Conservation (phyloP, 345 rosid genomes). For the Euphorbia peplus region DNA sequence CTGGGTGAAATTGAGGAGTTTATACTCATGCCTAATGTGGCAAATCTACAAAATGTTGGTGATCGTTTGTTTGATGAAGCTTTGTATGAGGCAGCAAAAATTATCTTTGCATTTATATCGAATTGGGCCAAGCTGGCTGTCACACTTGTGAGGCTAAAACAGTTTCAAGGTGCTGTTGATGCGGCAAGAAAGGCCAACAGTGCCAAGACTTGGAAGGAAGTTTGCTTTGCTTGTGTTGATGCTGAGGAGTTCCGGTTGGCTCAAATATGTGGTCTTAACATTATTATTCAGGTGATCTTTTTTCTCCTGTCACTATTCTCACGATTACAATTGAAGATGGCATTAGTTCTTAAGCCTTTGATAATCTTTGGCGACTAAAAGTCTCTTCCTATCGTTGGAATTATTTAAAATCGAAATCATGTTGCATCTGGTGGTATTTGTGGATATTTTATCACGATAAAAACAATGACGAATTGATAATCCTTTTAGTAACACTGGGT, state of each 20-base stretch:
- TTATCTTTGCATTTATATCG: constrained; percentile 90
- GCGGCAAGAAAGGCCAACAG: constrained; percentile 99
- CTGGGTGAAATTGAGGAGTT: constrained; percentile 86
- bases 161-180: constrained; percentile 98
- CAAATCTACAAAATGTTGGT: constrained; percentile 89
- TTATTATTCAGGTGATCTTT: constrained; percentile 71
- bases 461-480: too few relatives aligned
- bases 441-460: not conserved
- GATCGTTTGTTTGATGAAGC: constrained; percentile 86
- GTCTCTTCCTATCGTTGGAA: not conserved
- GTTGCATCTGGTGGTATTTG: not conserved
- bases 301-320: not conserved
- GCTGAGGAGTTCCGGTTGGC: constrained; percentile 97
- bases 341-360: not conserved
- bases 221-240: constrained; percentile 97
- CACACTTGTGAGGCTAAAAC: constrained; percentile 88
- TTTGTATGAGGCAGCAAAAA: constrained; percentile 93
- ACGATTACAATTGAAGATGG: not conserved
- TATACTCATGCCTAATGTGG: constrained; percentile 97
- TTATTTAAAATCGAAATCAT: not conserved
- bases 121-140: constrained; percentile 98
- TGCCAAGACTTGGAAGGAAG: constrained; percentile 99
- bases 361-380: not conserved
- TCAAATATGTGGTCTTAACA: constrained; percentile 94
- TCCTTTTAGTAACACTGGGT: not conserved